Evolutionary conservation across 805 yeast genomes (phyloP).

Genomic region (Saccharomycopsis babjevae): DNA sequence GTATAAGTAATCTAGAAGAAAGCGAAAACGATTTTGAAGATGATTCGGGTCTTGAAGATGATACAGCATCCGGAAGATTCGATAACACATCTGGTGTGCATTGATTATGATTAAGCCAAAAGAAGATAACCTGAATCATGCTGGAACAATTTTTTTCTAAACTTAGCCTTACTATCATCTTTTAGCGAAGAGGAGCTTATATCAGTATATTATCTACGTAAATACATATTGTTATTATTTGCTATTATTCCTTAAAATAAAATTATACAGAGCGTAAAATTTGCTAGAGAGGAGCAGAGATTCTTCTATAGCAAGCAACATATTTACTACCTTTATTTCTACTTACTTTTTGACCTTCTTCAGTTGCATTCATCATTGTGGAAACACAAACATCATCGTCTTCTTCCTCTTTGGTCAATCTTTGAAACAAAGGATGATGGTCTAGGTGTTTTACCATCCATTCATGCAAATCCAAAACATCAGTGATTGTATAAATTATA

Average conservation of each 20-base stretch:
- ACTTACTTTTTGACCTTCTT: constrained; percentile 94
- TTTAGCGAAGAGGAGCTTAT: neutral
- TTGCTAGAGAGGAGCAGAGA: constrained; percentile 42
- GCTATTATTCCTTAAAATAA: neutral
- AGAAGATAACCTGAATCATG: too few species aligned
- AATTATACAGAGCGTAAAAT: constrained; percentile 9
- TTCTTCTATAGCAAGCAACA: constrained; percentile 76
- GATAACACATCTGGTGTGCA: too few species aligned
- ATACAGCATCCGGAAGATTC: neutral
- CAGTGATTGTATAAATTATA: constrained; percentile 86
- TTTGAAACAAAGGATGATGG: constrained; percentile 82
- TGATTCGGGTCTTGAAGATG: neutral
- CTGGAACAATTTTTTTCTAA: neutral
- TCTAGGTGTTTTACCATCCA: constrained; percentile 96
- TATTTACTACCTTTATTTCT: constrained; percentile 83
- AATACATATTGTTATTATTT: constrained; percentile 20
- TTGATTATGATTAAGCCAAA: too few species aligned
- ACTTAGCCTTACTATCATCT: neutral
- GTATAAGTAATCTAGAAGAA: constrained; percentile 5
- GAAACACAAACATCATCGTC: constrained; percentile 67
- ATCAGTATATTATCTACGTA: constrained; percentile 19
- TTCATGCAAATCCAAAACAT: constrained; percentile 81
- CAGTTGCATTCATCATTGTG: constrained; percentile 87
- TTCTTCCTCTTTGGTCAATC: constrained; percentile 76
- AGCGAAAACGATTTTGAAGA: constrained; percentile 5